Base-by-base conservation (phyloP, 257 asterid genomes). In the Ballota nigra region DNA sequence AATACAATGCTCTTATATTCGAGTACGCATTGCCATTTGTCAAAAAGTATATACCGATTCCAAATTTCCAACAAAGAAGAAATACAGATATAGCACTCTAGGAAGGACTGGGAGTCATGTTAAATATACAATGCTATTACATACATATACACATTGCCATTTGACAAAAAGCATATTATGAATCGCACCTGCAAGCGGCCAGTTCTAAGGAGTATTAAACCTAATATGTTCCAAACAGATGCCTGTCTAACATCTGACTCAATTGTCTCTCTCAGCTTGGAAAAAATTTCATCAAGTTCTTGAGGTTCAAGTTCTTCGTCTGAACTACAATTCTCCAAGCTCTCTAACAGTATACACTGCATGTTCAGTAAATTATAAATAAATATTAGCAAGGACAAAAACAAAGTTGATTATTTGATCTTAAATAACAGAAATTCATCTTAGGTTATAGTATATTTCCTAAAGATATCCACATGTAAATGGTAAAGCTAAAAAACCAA, bases 301-400 rank as follows among this genome's bases (percentile, higher is more conserved):
- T 81, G 81, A 31, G 95, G 85, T 57, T 87, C 93, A 33, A 95
- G 92, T 72, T 92, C 99, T 74, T 88, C 79, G 40, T 85, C 94
- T 26, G 85, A 78, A 76, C 84, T 78, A 75, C 84, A 79, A 52
- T 88, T 90, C 73, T 92, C 97, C 79, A 83, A 79, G 85, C 84
- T 86, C 66, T 93, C 96, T 68, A 95, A 83, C 73, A 95, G 79
- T 78, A 95, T 81, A 78, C 99, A 89, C 99, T 91, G 92, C 80
- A 75, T 36, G 77, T 11, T 45, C 34, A 36, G 71, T 40, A 8
- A 75, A 62, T 65, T 62, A 52, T 19, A 31, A 73, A 63, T 29
- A 58, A 61, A 71, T n/a, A 58, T 67, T 41, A 73, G 63, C 15
- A 53, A 69, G 70, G 64, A 38, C 63, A 61, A 52, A 67, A 64